Base-by-base conservation (phyloP, 306 rosid species). In the Vigna unguiculata region DNA sequence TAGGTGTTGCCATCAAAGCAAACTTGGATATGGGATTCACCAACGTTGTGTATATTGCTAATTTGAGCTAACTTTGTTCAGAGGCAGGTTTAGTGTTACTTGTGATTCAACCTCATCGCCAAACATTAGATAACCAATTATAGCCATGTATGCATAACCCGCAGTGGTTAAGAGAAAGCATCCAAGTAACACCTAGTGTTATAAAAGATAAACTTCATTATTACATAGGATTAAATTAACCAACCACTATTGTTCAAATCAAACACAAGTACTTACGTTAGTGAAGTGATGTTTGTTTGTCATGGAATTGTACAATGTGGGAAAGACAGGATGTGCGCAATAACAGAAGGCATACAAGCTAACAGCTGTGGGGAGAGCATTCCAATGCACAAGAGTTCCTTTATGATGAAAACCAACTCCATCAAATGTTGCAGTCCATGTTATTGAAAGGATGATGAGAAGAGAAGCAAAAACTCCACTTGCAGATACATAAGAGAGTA, bases 271-370 rank as follows among this genome's bases (percentile, higher is more conserved):
- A 76, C 40, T 34, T 34, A 34, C 40, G 6, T 34, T 90, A 11
- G 97, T 16, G 76, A 95, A 95, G 8, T 90, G 97, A 3, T 69
- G 88, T 79, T 88, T 92, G 72, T 85, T 81, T 59, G 66, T 83
- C 92, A 89, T 92, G 16, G 98, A 92, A 52, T 86, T 90, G 83
- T 90, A 90, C 41, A 95, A 78, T 9, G 97, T 76, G 2, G 90
- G 98, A 59, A 95, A 95, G 43, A 92, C 91, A 0, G 98, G 96
- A 78, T 95, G 98, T 0, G 97, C 97, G 69, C 97, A 90, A n/a
- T 89, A 92, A 70, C 97, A 95, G 30, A 95, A 95, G 14, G 96
- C 91, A 57, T 76, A 92, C 67, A 95, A 85, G 86, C 93, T 90
- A 61, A 90, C 71, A 88, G 97, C 77, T 6, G 89, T 89, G 3